Percentiles rank a stretch among this genome's conserved stretches.
phyloP scores from a whole-genome alignment of 805 yeast genomes.

The Candida cerambycidarum region DNA sequence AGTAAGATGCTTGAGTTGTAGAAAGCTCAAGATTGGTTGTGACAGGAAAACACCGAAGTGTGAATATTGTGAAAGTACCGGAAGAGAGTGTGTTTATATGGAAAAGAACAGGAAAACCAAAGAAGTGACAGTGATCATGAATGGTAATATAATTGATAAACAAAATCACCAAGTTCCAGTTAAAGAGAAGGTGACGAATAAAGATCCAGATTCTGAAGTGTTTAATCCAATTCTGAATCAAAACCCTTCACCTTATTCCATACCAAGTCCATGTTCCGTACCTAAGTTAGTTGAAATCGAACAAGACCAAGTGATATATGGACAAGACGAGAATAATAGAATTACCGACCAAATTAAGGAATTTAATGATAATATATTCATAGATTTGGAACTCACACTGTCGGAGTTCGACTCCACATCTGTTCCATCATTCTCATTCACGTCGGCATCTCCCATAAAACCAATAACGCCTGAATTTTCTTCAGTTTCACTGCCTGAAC shows the following conservation, averaged over 20 bases:
- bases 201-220: not conserved
- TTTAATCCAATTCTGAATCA: not conserved
- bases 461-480: too few relatives aligned
- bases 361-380: not conserved
- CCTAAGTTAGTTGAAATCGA: too few relatives aligned
- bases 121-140: not conserved
- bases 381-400: not conserved
- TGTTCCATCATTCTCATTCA: not conserved
- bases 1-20: conserved; percentile 10
- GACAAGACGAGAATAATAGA: too few relatives aligned
- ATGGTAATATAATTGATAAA: not conserved
- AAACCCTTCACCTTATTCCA: too few relatives aligned
- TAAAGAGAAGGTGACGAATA: not conserved
- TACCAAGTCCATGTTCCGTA: too few relatives aligned
- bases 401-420: not conserved
- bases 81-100: conserved; percentile 11
- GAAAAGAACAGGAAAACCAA: not conserved
- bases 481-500: not conserved
- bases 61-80: conserved; percentile 10
- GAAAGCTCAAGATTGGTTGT: conserved; percentile 10
- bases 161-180: not conserved
- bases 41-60: conserved; percentile 7
- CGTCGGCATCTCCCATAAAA: too few relatives aligned
- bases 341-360: not conserved
- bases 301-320: too few relatives aligned